Evolutionary conservation across 768 basidiomycete genomes (phyloP), one percentile per base, ranked within the genome.

Genomic region (Phylloporus rhodoxanthus): DNA sequence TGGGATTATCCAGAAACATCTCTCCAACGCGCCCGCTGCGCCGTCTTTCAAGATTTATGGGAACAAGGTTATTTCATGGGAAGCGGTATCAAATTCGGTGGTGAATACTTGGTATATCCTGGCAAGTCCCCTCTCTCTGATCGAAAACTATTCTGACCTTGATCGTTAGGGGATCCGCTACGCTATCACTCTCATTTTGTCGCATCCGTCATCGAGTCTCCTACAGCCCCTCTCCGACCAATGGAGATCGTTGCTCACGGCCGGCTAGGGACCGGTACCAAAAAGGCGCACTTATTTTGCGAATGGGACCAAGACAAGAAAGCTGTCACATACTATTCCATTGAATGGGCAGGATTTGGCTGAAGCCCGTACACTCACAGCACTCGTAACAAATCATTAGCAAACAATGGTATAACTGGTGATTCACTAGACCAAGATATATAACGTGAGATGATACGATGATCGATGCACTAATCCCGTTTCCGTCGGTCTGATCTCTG

Each of bases 221-320:
- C 80, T 2, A 55, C 66, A 41, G 61, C 80, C 11, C 56, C 74
- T 2, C 74, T 99, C 44, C 74, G 77, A 42, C 93, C 96, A 5
- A 89, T 95, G 82, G 92, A 98, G 66, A 80, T 99, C 40, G 88
- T 99, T 20, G 94, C 95, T 0, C 93, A 93, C 64, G 96, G 96
- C 15, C 78, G 96, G 29, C 70, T 99, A 29, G 96, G 95, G 1
- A 99, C 96, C 4, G 96, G 89, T 10, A 97, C 96, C 8, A 98
- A 97, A 68, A 99, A 99, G 69, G 82, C 91, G 0, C 94, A 97
- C 65, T 70, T 98, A 26, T 70, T 98, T 3, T 96, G 92, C 59
- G 81, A 84, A 28, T 96, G 88, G 86, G 83, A 95, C 59, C 84
- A 89, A 30, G 75, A 74, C 43, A 80, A 72, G 59, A 73, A 77